A percentile compares a stretch with the other conserved stretches of the same genome.
phyloP scores from a whole-genome alignment of 495 filamentous ascomycete genomes.

The Bacidia rubella region DNA sequence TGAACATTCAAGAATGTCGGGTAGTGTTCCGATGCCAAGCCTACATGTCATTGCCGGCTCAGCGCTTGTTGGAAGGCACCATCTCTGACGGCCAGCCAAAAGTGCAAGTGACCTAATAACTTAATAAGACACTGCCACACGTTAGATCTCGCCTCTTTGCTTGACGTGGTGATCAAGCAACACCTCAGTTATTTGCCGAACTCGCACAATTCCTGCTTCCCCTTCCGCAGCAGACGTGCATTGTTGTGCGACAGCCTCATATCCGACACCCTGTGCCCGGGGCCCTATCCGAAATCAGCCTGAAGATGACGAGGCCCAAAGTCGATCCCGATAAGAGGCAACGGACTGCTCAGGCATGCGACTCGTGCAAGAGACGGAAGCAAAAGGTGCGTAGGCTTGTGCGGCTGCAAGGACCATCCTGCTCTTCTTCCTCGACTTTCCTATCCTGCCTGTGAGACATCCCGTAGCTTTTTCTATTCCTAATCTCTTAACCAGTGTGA shows the following conservation, averaged over 20 bases:
- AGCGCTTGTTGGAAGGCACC: neutral
- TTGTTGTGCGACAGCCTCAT: too few relatives aligned
- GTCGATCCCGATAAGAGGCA: constrained; percentile 51
- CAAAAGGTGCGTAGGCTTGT: constrained; percentile 44
- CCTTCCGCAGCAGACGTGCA: too few relatives aligned
- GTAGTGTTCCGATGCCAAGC: neutral
- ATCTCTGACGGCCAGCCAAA: too few relatives aligned
- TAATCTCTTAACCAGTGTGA: constrained; percentile 39
- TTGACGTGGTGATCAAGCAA: neutral
- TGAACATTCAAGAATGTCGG: neutral
- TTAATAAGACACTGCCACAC: too few relatives aligned
- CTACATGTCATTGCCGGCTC: neutral
- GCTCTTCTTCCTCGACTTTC: neutral
- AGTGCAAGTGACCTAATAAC: too few relatives aligned
- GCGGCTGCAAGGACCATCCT: neutral
- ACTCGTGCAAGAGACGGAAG: constrained; percentile 66
- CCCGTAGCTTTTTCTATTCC: neutral
- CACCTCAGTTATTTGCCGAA: neutral
- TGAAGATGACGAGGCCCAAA: constrained; percentile 44
- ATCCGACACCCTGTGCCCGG: neutral
- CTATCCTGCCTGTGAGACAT: neutral
- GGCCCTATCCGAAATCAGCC: neutral
- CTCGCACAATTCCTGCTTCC: too few relatives aligned
- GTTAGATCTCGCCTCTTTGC: too few relatives aligned
- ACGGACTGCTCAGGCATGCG: constrained; percentile 54